A percentile compares a stretch with the other conserved stretches of the same genome.
Evolutionary conservation across 371 early-diverging fungal genomes (phyloP).

Genomic region (Rhizoclosmatium hyalinum): DNA sequence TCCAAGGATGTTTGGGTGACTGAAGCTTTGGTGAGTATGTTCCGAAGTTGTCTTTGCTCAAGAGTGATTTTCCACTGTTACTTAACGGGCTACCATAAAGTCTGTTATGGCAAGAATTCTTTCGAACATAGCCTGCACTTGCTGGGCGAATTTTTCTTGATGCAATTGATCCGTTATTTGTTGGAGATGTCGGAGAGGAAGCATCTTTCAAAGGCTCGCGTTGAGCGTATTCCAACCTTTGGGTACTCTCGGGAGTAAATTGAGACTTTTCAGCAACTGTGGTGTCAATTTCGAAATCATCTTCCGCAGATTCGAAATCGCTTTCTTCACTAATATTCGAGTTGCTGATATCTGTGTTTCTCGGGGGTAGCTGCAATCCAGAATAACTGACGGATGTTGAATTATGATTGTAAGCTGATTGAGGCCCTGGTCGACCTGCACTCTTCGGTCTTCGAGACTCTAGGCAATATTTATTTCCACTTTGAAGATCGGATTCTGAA

Average conservation of each 20-base stretch:
- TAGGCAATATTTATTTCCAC: too few species aligned
- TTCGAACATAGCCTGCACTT: not conserved
- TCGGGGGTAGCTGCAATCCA: too few species aligned
- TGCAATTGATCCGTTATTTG: not conserved
- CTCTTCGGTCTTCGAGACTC: too few species aligned
- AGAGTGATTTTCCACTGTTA: not conserved
- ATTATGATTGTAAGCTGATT: not conserved
- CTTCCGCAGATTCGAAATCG: too few species aligned
- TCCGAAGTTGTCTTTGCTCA: not conserved
- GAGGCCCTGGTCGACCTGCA: too few species aligned
- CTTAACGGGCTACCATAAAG: not conserved
- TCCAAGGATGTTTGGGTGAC: not conserved
- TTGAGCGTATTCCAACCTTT: not conserved
- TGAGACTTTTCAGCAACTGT: too few species aligned
- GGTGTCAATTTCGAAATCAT: too few species aligned
- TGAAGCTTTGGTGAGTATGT: not conserved
- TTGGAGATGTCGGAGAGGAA: not conserved
- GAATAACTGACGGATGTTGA: not conserved
- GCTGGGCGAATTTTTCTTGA: not conserved
- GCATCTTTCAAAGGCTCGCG: not conserved
- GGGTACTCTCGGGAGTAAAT: too few species aligned
- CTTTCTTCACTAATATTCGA: too few species aligned
- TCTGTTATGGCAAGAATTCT: not conserved
- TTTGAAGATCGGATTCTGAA: too few species aligned
- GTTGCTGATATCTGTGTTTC: too few species aligned